These are phyloP conservation scores for Penicillium fimorum DNA, from an alignment of 495 filamentous ascomycete genomes.

Conservation along the genomic window DNA sequence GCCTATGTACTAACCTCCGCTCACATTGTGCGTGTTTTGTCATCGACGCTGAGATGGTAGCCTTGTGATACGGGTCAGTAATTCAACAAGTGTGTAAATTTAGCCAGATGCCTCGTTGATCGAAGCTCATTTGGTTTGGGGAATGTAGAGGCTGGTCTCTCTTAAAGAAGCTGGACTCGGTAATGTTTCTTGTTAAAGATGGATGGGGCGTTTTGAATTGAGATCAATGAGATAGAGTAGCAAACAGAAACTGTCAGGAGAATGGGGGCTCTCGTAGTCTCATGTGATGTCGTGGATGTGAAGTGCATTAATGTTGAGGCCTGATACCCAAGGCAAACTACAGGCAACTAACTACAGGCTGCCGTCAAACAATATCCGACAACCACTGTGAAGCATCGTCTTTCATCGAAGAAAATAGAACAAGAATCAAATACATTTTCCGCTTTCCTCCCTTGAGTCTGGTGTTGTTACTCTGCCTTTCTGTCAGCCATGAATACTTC, in stretches of 20 bases:
- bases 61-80: neutral
- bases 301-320: neutral
- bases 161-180: neutral
- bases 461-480: too few species aligned
- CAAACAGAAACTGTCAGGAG: neutral
- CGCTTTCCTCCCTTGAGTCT: neutral
- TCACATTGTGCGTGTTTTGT: neutral
- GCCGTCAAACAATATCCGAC: neutral
- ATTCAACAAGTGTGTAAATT: neutral
- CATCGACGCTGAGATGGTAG: neutral
- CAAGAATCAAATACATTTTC: neutral
- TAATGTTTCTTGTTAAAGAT: too few species aligned
- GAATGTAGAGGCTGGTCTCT: neutral
- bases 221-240: neutral
- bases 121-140: neutral
- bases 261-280: neutral
- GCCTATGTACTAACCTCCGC: neutral
- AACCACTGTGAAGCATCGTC: neutral
- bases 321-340: neutral
- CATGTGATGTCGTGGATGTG: neutral
- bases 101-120: neutral
- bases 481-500: neutral
- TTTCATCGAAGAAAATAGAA: neutral
- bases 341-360: neutral
- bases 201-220: neutral